Base-by-base conservation (phyloP, 163 green algal genomes). In the Chlorella variabilis region DNA sequence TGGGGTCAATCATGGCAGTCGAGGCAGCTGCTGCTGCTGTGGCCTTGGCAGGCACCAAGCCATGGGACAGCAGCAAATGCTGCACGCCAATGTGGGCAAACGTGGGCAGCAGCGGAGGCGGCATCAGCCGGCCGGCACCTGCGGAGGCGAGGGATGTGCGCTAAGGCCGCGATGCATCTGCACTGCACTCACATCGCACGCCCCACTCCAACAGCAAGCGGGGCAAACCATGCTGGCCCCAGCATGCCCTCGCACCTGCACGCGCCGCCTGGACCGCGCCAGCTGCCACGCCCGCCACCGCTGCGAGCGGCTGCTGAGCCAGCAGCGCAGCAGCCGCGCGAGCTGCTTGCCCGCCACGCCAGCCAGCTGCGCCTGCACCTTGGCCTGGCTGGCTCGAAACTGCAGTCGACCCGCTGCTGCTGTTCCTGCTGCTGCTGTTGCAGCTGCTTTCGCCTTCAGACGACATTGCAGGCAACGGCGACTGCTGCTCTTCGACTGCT, bases 1-100 rank as follows among this genome's bases (percentile, higher is more conserved):
- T 6, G 25, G 56, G 9, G 21, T 65, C 56, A 9, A 29, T 6
- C 21, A 65, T 15, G 17, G 11, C 61, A 25, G 61, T 11, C 1
- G 39, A 17, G 39, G 67, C 27, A 63, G 42, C 68, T 23, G 45
- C 45, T 4, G 69, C 45, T 34, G 45, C 29, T 45, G 69, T 29
- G 38, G 33, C 31, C 2, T 23, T 69, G 51, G 18, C 36, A 23
- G 71, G 71, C 38, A 79, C 71, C 0, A 79, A 18, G 13, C 59
- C 75, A 20, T 63, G 59, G 5, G 41, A 33, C 59, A 65, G 41
- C 29, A 81, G 75, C n/a, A 48, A 42, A 8, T n/a, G 31, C 41
- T 74, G 59, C 21, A 63, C 18, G 11, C 75, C 75, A 27, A 81
- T 51, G 61, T 81, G 75, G 1, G 31, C 34, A 23, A 74, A 81